A percentile compares a stretch with the other conserved stretches of the same genome.
phyloP scores from a whole-genome alignment of 1,284 basidiomycete species.

The Irpex sp. region DNA sequence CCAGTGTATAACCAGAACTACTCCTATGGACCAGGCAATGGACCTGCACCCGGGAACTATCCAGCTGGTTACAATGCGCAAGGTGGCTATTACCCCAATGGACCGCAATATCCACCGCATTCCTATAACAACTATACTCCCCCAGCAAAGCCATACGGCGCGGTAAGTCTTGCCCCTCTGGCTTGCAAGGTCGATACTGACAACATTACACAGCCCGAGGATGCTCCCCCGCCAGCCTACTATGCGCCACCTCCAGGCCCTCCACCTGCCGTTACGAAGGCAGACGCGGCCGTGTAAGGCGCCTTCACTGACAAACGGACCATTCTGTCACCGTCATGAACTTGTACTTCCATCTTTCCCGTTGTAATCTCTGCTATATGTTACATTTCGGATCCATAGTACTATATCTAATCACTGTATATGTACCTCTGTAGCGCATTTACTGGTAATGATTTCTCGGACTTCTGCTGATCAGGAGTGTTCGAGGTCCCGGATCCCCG shows the following conservation, averaged over 20 bases:
- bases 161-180: conserved; percentile 18
- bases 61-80: conserved; percentile 8
- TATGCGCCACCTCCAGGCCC: conserved; percentile 16
- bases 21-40: neutral
- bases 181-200: neutral
- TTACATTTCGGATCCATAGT: neutral
- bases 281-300: neutral
- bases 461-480: neutral
- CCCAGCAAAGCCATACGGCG: conserved; percentile 19
- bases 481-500: neutral
- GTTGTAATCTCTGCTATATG: conserved; percentile 5
- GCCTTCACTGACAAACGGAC: neutral
- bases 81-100: conserved; percentile 7
- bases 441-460: neutral
- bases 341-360: neutral
- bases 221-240: conserved; percentile 15
- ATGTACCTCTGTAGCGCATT: neutral
- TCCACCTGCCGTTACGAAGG: conserved; percentile 11
- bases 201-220: conserved; percentile 6
- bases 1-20: conserved; percentile 10
- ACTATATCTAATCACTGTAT: too few species aligned
- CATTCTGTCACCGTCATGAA: neutral
- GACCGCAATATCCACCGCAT: conserved; percentile 22
- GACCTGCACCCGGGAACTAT: neutral
- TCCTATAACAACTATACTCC: conserved; percentile 18